Conservation (phyloP, 805 yeast genomes). For the Kuraishia piskuri region DNA sequence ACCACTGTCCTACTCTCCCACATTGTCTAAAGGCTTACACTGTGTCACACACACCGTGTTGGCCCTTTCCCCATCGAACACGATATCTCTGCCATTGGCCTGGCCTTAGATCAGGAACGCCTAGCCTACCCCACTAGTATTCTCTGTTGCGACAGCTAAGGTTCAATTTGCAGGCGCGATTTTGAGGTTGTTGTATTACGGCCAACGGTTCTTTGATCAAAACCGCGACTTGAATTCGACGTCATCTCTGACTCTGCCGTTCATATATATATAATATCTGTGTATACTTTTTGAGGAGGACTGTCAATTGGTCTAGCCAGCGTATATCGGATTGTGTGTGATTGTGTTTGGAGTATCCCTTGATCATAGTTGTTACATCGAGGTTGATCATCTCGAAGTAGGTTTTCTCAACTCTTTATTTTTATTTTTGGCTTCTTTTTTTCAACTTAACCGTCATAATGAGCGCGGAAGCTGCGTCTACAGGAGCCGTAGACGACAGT, state of each 20-base stretch:
- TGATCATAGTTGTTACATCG: not conserved
- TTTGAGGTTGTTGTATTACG: not conserved
- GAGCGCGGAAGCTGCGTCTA: not conserved
- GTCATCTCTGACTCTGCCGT: not conserved
- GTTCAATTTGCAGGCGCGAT: not conserved
- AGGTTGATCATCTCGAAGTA: not conserved
- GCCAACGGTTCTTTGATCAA: not conserved
- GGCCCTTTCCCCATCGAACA: constrained; percentile 1
- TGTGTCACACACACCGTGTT: not conserved
- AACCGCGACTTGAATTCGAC: not conserved
- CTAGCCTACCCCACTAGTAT: not conserved
- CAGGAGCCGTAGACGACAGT: not conserved
- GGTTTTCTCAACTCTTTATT: not conserved
- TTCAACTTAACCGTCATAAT: not conserved
- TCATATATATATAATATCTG: too few relatives aligned
- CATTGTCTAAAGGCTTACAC: too few relatives aligned
- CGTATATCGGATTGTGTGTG: not conserved
- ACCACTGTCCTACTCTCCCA: too few relatives aligned
- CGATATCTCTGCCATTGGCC: not conserved
- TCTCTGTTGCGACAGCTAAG: not conserved
- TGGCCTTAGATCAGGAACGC: not conserved
- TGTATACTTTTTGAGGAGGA: too few relatives aligned
- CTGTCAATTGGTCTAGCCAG: not conserved
- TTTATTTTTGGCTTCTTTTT: too few relatives aligned
- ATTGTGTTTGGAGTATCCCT: not conserved